Evolutionary conservation across 441 rosid genomes (phyloP).

Genomic region (Adansonia rubrostipa): DNA sequence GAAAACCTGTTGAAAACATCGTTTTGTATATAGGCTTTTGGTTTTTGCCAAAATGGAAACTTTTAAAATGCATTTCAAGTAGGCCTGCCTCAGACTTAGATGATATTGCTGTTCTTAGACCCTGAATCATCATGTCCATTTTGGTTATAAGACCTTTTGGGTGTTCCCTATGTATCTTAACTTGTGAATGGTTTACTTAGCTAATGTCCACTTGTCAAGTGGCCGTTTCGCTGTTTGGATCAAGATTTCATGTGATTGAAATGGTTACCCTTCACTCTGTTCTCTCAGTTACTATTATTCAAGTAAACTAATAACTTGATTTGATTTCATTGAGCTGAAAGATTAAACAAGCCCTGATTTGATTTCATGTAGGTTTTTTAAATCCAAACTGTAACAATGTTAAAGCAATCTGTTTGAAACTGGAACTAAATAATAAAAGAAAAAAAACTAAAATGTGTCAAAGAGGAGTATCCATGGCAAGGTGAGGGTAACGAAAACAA

Average conservation of each 20-base stretch:
- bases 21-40: neutral
- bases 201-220: neutral
- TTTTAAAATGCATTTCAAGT: neutral
- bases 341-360: no score
- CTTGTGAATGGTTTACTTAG: neutral
- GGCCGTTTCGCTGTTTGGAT: neutral
- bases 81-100: neutral
- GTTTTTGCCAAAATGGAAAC: neutral
- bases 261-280: neutral
- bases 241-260: neutral
- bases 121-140: neutral
- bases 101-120: neutral
- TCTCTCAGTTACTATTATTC: neutral
- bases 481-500: neutral
- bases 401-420: neutral
- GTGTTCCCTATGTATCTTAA: neutral
- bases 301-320: no score
- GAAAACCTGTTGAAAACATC: neutral
- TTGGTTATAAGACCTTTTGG: neutral
- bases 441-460: neutral
- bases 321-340: no score
- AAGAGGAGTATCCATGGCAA: neutral
- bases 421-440: neutral
- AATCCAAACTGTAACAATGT: neutral
- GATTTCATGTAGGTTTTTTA: no score